A percentile compares a stretch with the other conserved stretches of the same genome.
These are phyloP conservation scores for Thymus quinquecostatus DNA, from an alignment of 257 asterid genomes.

Conservation along the genomic window DNA sequence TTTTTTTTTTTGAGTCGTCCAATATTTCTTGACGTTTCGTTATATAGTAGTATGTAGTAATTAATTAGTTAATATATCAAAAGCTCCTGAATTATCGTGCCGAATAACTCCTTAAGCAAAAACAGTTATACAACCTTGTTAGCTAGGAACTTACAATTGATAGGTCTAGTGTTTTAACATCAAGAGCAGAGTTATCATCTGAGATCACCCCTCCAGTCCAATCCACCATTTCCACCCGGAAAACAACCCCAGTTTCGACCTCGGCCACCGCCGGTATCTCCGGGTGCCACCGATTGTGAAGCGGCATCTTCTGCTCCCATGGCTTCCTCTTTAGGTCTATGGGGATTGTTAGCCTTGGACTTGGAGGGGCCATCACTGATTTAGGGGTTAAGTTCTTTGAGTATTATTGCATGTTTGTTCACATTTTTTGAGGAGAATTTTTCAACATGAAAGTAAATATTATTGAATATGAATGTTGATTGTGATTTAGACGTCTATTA, in stretches of 20 bases:
- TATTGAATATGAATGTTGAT: neutral
- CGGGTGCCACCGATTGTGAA: constrained; percentile 93
- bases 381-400: neutral
- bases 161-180: constrained; percentile 57
- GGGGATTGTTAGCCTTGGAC: constrained; percentile 62
- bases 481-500: constrained; percentile 36
- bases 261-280: constrained; percentile 73
- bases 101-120: too few species aligned
- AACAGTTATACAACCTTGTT: too few species aligned
- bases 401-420: neutral
- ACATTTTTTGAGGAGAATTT: neutral
- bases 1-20: too few species aligned
- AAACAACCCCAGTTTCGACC: constrained; percentile 63
- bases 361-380: constrained; percentile 67
- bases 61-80: too few species aligned
- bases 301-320: constrained; percentile 65
- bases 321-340: constrained; percentile 73
- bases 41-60: too few species aligned
- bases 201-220: constrained; percentile 73
- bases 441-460: neutral
- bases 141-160: constrained; percentile 53
- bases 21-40: too few species aligned
- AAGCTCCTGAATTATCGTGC: too few species aligned
- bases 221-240: constrained; percentile 86
- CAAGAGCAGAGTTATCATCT: constrained; percentile 62